phyloP scores from a whole-genome alignment of 2,329 filamentous ascomycete genomes.

The Fusarium liriodendri region DNA sequence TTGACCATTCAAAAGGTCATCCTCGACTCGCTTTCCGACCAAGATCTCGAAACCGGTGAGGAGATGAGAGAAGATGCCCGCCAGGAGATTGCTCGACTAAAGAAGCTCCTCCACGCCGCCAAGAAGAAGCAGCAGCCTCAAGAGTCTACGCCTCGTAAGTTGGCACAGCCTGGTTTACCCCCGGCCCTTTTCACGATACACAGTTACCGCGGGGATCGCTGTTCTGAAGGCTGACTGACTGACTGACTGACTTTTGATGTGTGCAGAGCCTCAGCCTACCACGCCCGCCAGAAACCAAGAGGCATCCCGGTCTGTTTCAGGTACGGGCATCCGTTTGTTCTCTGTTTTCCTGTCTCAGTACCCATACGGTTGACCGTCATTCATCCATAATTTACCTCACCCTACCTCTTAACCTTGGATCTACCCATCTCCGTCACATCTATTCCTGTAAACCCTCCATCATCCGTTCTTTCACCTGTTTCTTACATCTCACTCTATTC shows the following conservation, averaged over 20 bases:
- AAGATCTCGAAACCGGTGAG: slow-evolving; percentile 45
- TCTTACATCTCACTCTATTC: neutral
- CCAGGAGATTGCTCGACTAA: slow-evolving; percentile 47
- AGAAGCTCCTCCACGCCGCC: slow-evolving; percentile 41
- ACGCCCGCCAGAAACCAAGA: neutral
- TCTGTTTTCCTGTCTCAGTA: neutral
- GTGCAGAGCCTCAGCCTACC: slow-evolving; percentile 1
- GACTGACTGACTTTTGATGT: neutral
- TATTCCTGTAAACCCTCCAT: neutral
- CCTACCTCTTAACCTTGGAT: neutral
- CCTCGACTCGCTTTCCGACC: slow-evolving; percentile 53
- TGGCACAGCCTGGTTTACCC: neutral
- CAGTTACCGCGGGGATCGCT: slow-evolving; percentile 1
- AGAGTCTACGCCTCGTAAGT: slow-evolving; percentile 10
- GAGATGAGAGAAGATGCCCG: slow-evolving; percentile 43
- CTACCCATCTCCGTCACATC: neutral
- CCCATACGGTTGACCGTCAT: neutral
- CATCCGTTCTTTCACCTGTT: neutral
- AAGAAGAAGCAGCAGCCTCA: slow-evolving; percentile 2
- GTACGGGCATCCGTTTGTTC: slow-evolving; percentile 15
- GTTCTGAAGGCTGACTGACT: slow-evolving; percentile 9
- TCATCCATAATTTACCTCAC: neutral
- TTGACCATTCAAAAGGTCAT: slow-evolving; percentile 57
- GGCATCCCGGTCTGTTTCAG: slow-evolving; percentile 14
- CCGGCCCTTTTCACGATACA: neutral